phyloP scores from a whole-genome alignment of 306 rosid genomes.

The Trichosanthes cucumerina region DNA sequence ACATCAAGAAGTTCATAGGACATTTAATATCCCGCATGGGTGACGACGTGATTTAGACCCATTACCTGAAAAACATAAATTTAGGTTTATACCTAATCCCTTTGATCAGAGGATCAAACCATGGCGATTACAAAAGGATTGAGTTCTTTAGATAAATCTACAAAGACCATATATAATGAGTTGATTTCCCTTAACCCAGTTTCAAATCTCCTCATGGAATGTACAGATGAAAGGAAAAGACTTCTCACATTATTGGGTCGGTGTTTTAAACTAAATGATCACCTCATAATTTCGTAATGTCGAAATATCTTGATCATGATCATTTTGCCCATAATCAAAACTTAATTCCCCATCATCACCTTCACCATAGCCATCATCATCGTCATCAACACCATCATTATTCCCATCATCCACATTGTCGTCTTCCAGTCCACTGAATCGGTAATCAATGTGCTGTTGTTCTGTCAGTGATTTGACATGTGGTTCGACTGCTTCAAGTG shows the following conservation, averaged over 20 bases:
- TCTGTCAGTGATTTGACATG: slow-evolving; percentile 72
- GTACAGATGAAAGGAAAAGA: not conserved
- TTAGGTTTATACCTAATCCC: not conserved
- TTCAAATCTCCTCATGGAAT: not conserved
- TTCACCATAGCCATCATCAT: slow-evolving; percentile 34
- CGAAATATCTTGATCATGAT: slow-evolving; percentile 45
- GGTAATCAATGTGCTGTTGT: slow-evolving; percentile 88
- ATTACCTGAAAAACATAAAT: not conserved
- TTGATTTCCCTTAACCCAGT: not conserved
- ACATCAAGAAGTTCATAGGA: not conserved
- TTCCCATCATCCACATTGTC: slow-evolving; percentile 47
- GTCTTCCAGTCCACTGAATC: slow-evolving; percentile 71
- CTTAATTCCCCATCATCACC: slow-evolving; percentile 83
- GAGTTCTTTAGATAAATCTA: not conserved
- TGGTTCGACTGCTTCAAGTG: slow-evolving; percentile 87
- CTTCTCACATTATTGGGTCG: not conserved
- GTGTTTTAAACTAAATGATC: slow-evolving; percentile 25
- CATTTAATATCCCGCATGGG: not conserved
- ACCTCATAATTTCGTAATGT: slow-evolving; percentile 52
- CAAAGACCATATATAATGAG: not conserved
- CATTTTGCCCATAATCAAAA: slow-evolving; percentile 64
- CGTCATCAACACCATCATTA: slow-evolving; percentile 27
- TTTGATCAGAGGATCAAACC: not conserved
- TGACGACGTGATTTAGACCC: not conserved
- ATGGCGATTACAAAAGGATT: not conserved